Evolutionary conservation across 441 rosid genomes (phyloP), one percentile per base, ranked within the genome.

Genomic region (Mallotus repandus): DNA sequence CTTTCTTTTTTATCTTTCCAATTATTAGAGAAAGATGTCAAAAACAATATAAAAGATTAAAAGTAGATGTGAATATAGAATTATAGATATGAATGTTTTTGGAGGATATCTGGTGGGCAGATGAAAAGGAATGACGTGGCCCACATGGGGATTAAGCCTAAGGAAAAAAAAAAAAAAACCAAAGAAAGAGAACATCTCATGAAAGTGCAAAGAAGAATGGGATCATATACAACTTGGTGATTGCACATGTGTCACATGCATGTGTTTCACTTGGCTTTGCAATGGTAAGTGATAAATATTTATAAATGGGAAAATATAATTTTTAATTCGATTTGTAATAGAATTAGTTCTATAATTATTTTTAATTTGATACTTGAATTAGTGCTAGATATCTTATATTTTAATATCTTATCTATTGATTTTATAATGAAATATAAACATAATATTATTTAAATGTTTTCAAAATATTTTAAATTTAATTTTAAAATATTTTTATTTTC

Each of bases 21-120:
- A 66, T 76, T 69, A 82, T 74, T 72, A 68, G 82, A 82, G 73
- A 77, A 83, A 81, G 79, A 53, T 32, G 4, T 14, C 18, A 19
- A 10, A 21, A 10, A 14, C 11, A 59, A 7, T 25, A 61, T 2
- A 35, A 60, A 60, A 29, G 29, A 29, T 63, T 41, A 62, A 62
- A 18, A 62, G 48, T 18, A 41, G 21, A 6, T 15, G n/a, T 35
- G 18, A 35, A 35, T 16, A 32, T 5, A 45, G 9, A 45, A 7
- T 7, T 45, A 45, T 45, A 45, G 9, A 45, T 4, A 45, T 45
- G 11, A 7, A 45, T 45, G n/a, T 15, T 56, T 16, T 56, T 35
- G n/a, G 29, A 2, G 68, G 43, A 57, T 69, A 11, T 3, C 65
- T 12, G 55, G 68, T 35, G 41, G 72, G 41, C 16, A 38, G 59